Base-by-base conservation (phyloP, 2,329 filamentous ascomycete species). In the Talaromyces amestolkiae region DNA sequence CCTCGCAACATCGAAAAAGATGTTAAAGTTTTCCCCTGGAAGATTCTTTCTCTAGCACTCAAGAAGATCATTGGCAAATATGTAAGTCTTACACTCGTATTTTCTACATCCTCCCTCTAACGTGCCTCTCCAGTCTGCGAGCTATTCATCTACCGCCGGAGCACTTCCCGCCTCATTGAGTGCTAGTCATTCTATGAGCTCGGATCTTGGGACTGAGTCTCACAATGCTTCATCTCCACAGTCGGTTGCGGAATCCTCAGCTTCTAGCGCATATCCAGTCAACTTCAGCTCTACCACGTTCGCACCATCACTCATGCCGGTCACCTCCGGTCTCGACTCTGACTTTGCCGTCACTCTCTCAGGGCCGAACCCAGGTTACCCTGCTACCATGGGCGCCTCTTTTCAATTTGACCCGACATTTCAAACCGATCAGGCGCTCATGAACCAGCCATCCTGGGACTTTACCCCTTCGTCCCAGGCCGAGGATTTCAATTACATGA, bases 1-100 rank as follows among this genome's bases (percentile, higher is more conserved):
- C 95, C 95, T 19, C 86, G 95, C 68, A 97, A 98, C 75, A 99
- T 99, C 69, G 95, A 98, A 82, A 99, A 99, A 81, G 94, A 98
- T 74, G 93, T 99, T 75, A 99, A 99, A 81, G 95, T 98, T 13
- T 99, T 98, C 74, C 90, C 93, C 4, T 99, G 95, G 95, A 95
- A 93, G 78, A 92, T 95, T 67, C 84, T 99, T 53, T 86, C 87
- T 58, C 86, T 88, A 67, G 94, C 95, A 0, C 84, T 99, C 70
- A 96, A 96, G 85, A 99, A 99, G 83, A 98, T 99, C 74, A 96
- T 99, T 76, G 89, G 92, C 73, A 99, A 99, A 90, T 99, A 98
- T 78, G 87, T 88, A 81, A 80, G 87, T 85, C 68, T 66, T 67
- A 65, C 24, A 43, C 43, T 56, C 7, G 13, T 45, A 8, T 11